Base-by-base conservation (phyloP, 2,329 filamentous ascomycete genomes). In the Cladophialophora carrionii region DNA sequence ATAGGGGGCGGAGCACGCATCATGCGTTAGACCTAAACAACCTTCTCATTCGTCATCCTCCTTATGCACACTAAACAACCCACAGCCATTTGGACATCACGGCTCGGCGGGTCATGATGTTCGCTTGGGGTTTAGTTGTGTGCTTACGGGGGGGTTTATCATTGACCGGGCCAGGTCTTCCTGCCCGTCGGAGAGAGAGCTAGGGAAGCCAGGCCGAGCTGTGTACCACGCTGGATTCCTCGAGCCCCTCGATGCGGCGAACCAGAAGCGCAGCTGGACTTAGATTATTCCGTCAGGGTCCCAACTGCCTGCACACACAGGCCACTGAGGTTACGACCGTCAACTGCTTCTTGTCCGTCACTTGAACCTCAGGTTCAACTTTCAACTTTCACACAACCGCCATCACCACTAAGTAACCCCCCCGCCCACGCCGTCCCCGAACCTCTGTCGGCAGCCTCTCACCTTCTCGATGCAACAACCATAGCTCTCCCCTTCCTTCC, bases 381-480 rank as follows among this genome's bases (percentile, higher is more conserved):
- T 51, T 24, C 48, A 26, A 29, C 48, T 29, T 51, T 51, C n/a
- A 12, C 24, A 29, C 14, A 22, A 26, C 48, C 48, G 22, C 14
- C 22, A 10, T 29, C 10, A 12, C 48, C 24, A 22, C 20, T 2
- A 51, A 22, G 20, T 17, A 51, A 51, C 26, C 22, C 48, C 48
- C 48, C 26, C 48, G 29, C 22, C 14, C 48, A 4, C 34, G 29
- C 29, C 22, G 22, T 61, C 12, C n/a, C 26, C 37, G 52, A n/a
- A 32, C 53, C 63, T 61, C 32, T 26, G 57, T 43, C 32, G 57
- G 41, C 26, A 17, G 24, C 31, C 31, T 49, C 32, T 34, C 49
- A 20, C 54, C 51, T 62, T 56, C 64, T 68, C 65, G 29, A 70
- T 70, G 68, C 68, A 67, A 59, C 61, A 64, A 65, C 56, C 64